A percentile compares a stretch with the other conserved stretches of the same genome.
These are phyloP conservation scores for Cucumis hystrix DNA, from an alignment of 306 rosid species.

Conservation along the genomic window DNA sequence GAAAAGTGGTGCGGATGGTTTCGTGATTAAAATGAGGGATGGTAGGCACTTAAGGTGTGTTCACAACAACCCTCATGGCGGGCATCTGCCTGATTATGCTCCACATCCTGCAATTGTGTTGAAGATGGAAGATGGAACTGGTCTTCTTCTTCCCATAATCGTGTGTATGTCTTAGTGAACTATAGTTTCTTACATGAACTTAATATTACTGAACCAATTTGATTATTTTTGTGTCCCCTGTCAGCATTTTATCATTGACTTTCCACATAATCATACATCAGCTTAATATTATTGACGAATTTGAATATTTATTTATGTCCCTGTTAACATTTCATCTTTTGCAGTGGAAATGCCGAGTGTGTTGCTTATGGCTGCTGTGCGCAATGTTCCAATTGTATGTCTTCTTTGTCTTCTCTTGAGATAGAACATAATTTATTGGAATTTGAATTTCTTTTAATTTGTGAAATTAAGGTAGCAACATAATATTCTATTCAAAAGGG, in stretches of 20 bases:
- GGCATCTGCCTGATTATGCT: constrained; percentile 88
- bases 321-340: background rate
- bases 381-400: constrained; percentile 85
- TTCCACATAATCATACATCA: background rate
- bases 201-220: background rate
- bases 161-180: constrained; percentile 56
- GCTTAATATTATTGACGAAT: background rate
- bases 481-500: too few relatives aligned
- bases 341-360: constrained; percentile 98
- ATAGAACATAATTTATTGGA: background rate
- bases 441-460: background rate
- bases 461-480: too few relatives aligned
- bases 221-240: background rate
- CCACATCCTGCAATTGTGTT: constrained; percentile 97
- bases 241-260: too few relatives aligned
- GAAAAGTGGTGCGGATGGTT: constrained; percentile 94
- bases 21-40: constrained; percentile 92
- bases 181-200: background rate
- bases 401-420: constrained; percentile 2
- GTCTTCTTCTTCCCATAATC: constrained; percentile 92
- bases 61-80: constrained; percentile 94
- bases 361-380: constrained; percentile 82
- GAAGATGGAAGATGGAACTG: constrained; percentile 98
- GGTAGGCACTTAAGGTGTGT: constrained; percentile 82
- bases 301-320: background rate